Percentiles rank a stretch among this genome's conserved stretches.
phyloP scores from a whole-genome alignment of 495 filamentous ascomycete genomes.

The Hyaloscypha finlandica region DNA sequence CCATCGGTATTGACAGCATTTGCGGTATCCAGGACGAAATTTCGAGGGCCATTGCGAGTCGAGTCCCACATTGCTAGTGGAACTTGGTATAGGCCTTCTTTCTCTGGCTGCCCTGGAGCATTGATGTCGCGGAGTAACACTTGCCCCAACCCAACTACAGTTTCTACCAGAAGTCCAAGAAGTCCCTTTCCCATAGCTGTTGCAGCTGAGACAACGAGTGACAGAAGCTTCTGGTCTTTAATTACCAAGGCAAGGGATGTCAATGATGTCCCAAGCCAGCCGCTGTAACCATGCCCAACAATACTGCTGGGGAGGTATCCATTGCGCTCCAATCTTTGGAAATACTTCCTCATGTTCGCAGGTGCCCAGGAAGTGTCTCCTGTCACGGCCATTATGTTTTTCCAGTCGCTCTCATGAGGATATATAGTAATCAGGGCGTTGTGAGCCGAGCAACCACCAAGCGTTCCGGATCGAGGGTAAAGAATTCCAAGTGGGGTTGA shows the following conservation, averaged over 20 bases:
- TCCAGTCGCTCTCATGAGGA: slow-evolving; percentile 48
- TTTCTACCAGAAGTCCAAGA: neutral
- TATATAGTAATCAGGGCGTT: slow-evolving; percentile 48
- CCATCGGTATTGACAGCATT: slow-evolving; percentile 53
- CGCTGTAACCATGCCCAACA: slow-evolving; percentile 52
- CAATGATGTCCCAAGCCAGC: slow-evolving; percentile 48
- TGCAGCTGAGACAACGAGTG: neutral
- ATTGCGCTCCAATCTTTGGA: slow-evolving; percentile 34
- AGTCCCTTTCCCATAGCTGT: slow-evolving; percentile 4
- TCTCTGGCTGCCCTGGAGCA: slow-evolving; percentile 7
- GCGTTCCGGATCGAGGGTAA: slow-evolving; percentile 50
- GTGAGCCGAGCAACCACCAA: slow-evolving; percentile 50
- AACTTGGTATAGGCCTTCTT: slow-evolving; percentile 7
- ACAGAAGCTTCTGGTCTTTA: slow-evolving; percentile 40
- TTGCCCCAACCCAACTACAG: slow-evolving; percentile 3
- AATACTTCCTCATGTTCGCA: slow-evolving; percentile 48
- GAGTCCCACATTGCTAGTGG: neutral
- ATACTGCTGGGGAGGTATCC: slow-evolving; percentile 16
- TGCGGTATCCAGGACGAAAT: slow-evolving; percentile 54
- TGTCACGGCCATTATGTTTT: slow-evolving; percentile 42
- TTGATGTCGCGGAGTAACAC: slow-evolving; percentile 9
- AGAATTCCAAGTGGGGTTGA: slow-evolving; percentile 44
- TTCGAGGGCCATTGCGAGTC: slow-evolving; percentile 35
- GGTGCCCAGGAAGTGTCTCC: slow-evolving; percentile 45
- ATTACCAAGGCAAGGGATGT: slow-evolving; percentile 46